Evolutionary conservation across 495 filamentous ascomycete species (phyloP).

Genomic region (Hyaloscypha hepaticicola): DNA sequence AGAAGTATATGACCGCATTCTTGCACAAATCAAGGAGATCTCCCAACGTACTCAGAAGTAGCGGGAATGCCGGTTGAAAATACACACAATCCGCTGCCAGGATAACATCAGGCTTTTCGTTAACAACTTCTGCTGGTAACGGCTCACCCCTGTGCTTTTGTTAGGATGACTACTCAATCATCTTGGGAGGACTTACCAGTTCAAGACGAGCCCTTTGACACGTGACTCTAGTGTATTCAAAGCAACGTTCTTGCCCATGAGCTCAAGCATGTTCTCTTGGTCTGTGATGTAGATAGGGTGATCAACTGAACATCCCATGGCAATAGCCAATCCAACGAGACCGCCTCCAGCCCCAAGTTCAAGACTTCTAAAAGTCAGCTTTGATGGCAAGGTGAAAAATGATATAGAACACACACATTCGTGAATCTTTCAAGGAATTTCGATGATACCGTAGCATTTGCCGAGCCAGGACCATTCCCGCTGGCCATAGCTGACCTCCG

Average conservation of each 20-base stretch:
- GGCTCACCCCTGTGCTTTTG: slow-evolving; percentile 50
- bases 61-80: slow-evolving; percentile 91
- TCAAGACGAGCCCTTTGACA: slow-evolving; percentile 62
- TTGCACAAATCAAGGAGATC: slow-evolving; percentile 54
- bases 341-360: slow-evolving; percentile 93
- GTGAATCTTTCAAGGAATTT: slow-evolving; percentile 56
- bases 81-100: slow-evolving; percentile 97
- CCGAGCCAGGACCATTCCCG: slow-evolving; percentile 80
- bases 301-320: slow-evolving; percentile 52
- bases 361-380: slow-evolving; percentile 54
- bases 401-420: slow-evolving; percentile 62
- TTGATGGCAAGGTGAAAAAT: neutral
- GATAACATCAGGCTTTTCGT: slow-evolving; percentile 66
- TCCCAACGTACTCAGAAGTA: slow-evolving; percentile 75
- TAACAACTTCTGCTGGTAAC: slow-evolving; percentile 44
- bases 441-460: slow-evolving; percentile 75
- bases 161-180: slow-evolving; percentile 6
- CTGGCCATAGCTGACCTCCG: slow-evolving; percentile 91
- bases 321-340: slow-evolving; percentile 73
- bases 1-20: slow-evolving; percentile 79
- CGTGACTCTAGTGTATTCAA: slow-evolving; percentile 68
- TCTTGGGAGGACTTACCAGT: slow-evolving; percentile 60
- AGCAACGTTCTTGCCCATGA: slow-evolving; percentile 81
- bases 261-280: slow-evolving; percentile 73
- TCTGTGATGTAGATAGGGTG: slow-evolving; percentile 75